phyloP scores from a whole-genome alignment of 192 early-diverging fungal genomes.

The Coemansia sp. region DNA sequence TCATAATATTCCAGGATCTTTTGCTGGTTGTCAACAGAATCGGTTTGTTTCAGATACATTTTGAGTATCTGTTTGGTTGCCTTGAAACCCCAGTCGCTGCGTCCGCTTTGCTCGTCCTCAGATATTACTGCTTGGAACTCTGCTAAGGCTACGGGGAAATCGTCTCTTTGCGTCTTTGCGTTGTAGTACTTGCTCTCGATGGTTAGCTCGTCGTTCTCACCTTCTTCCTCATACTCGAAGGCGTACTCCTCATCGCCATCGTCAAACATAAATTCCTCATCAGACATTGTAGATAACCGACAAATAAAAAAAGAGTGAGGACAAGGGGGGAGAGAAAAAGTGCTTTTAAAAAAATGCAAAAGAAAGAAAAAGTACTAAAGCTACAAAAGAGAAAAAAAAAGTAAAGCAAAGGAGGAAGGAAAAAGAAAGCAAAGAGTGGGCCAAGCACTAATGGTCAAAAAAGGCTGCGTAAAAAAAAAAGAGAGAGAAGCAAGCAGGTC shows the following conservation, averaged over 20 bases:
- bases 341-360: neutral
- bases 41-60: slow-evolving; percentile 22
- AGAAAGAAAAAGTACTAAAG: neutral
- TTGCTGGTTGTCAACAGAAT: neutral
- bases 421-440: neutral
- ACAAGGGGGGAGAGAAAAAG: neutral
- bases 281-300: slow-evolving; percentile 27
- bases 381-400: neutral
- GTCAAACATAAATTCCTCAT: slow-evolving; percentile 55
- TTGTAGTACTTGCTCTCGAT: slow-evolving; percentile 55
- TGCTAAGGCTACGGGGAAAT: slow-evolving; percentile 20
- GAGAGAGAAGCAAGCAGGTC: slow-evolving; percentile 2
- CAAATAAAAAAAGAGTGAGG: neutral
- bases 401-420: neutral
- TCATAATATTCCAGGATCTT: slow-evolving; percentile 23
- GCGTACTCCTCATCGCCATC: slow-evolving; percentile 41
- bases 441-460: neutral
- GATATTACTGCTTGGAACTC: slow-evolving; percentile 28
- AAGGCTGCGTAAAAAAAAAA: neutral
- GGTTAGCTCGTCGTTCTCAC: slow-evolving; percentile 24
- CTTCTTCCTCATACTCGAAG: slow-evolving; percentile 49
- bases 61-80: slow-evolving; percentile 52
- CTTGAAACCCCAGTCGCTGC: slow-evolving; percentile 49
- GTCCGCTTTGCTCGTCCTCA: slow-evolving; percentile 17
- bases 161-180: slow-evolving; percentile 45